A percentile compares a stretch with the other conserved stretches of the same genome.
Evolutionary conservation across 495 filamentous ascomycete species (phyloP).

Genomic region (Platismatia glauca): DNA sequence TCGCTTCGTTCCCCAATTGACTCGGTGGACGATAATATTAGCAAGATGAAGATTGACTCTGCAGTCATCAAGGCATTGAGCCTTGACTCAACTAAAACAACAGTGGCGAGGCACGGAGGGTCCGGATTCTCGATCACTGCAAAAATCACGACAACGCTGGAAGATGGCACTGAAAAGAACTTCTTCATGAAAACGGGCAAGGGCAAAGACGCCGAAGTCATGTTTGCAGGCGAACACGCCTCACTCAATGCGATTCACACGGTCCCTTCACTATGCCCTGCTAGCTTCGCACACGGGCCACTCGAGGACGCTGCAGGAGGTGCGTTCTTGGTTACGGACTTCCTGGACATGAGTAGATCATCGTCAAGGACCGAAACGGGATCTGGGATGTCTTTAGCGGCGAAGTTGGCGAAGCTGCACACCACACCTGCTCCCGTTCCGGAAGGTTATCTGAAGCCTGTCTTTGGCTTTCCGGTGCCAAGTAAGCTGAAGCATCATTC

Average conservation of each 20-base stretch:
- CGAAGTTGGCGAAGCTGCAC: constrained; percentile 72
- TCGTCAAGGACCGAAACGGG: constrained; percentile 23
- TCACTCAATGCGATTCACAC: constrained; percentile 74
- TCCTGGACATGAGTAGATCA: constrained; percentile 51
- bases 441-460: constrained; percentile 44
- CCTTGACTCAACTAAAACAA: constrained; percentile 48
- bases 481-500: constrained; percentile 26
- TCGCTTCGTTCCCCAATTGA: neutral
- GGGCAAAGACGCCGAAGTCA: constrained; percentile 54
- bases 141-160: constrained; percentile 49
- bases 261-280: constrained; percentile 67
- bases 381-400: constrained; percentile 50
- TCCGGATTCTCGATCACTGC: constrained; percentile 67
- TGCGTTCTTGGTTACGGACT: constrained; percentile 74
- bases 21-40: neutral
- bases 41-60: constrained; percentile 39
- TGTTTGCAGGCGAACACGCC: constrained; percentile 78
- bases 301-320: constrained; percentile 34
- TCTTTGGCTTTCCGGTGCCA: constrained; percentile 74
- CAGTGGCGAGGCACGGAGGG: constrained; percentile 55
- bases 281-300: constrained; percentile 63
- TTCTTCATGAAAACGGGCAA: constrained; percentile 79
- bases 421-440: constrained; percentile 62
- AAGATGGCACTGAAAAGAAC: constrained; percentile 33
- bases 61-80: constrained; percentile 57